These are phyloP conservation scores for Cercospora janseana DNA, from an alignment of 2,329 filamentous ascomycete species.

Conservation along the genomic window DNA sequence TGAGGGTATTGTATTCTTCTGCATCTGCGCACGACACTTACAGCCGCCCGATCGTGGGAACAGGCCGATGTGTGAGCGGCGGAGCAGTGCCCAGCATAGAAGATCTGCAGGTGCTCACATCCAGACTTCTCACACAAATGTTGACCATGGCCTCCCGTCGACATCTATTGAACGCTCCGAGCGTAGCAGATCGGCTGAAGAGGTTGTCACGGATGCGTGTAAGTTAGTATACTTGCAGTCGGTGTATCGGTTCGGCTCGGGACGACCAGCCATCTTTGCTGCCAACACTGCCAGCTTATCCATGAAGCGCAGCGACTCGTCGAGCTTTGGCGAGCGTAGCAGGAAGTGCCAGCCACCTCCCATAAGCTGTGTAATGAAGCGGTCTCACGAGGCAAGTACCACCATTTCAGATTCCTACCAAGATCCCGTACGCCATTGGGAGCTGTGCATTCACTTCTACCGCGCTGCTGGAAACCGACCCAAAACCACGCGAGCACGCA, in stretches of 20 bases:
- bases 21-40: too few species aligned
- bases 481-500: background rate
- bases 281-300: conserved; percentile 1
- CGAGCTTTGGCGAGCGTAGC: background rate
- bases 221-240: background rate
- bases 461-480: conserved; percentile 3
- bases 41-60: too few species aligned
- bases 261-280: conserved; percentile 1
- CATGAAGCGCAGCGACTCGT: background rate
- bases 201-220: background rate
- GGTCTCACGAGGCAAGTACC: conserved; percentile 11
- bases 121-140: too few species aligned
- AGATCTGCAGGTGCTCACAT: too few species aligned
- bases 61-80: too few species aligned
- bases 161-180: too few species aligned
- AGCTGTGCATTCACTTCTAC: background rate
- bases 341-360: background rate
- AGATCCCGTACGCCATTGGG: background rate
- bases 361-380: too few species aligned
- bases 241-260: background rate
- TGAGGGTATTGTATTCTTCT: too few species aligned
- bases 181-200: too few species aligned
- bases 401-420: background rate
- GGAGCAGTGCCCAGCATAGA: too few species aligned
- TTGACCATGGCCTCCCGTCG: too few species aligned